phyloP scores from a whole-genome alignment of 495 filamentous ascomycete species.

The Tuber umbilicatum region DNA sequence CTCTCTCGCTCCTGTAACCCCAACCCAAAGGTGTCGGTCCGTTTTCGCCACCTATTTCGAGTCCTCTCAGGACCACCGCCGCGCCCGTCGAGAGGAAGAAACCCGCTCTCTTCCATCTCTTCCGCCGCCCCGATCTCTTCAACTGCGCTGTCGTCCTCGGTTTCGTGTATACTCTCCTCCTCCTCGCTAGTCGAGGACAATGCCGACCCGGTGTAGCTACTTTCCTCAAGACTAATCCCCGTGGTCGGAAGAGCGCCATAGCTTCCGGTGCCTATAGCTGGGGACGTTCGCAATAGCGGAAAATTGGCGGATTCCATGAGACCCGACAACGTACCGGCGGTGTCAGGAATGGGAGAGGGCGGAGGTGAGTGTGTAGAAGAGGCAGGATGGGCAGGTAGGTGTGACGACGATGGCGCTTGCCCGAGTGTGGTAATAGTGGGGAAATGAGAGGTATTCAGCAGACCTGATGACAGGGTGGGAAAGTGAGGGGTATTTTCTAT shows the following conservation, averaged over 20 bases:
- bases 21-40: background rate
- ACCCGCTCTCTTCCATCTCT: background rate
- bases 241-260: slow-evolving; percentile 52
- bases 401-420: background rate
- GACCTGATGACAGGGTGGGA: background rate
- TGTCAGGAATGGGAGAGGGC: background rate
- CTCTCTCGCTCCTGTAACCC: background rate
- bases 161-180: slow-evolving; percentile 19
- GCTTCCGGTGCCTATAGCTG: slow-evolving; percentile 52
- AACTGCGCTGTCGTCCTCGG: slow-evolving; percentile 35
- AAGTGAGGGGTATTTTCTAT: background rate
- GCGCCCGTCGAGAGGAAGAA: background rate
- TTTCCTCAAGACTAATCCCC: slow-evolving; percentile 2
- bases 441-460: background rate
- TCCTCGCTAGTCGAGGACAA: slow-evolving; percentile 22
- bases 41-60: background rate
- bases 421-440: background rate
- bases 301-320: slow-evolving; percentile 34
- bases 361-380: background rate
- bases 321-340: slow-evolving; percentile 8
- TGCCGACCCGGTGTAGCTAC: slow-evolving; percentile 15
- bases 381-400: slow-evolving; percentile 4
- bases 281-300: slow-evolving; percentile 53
- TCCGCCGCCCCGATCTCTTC: slow-evolving; percentile 9
- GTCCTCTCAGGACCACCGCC: background rate